These are phyloP conservation scores for Albophoma yamanashiensis DNA, from an alignment of 2,329 filamentous ascomycete species.

Conservation along the genomic window DNA sequence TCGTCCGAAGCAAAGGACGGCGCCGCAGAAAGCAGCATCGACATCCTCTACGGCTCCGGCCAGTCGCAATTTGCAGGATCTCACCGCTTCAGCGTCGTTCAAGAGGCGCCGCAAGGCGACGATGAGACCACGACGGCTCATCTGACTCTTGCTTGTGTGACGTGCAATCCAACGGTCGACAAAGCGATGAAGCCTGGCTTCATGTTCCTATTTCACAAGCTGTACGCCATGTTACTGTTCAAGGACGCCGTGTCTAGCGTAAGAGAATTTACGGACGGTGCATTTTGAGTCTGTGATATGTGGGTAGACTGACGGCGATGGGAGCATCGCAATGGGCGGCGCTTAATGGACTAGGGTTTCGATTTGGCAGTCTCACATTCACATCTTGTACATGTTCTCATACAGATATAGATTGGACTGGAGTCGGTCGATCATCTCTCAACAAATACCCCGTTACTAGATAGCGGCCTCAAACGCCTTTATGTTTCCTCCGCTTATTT, in stretches of 20 bases:
- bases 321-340: background rate
- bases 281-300: background rate
- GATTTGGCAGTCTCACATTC: background rate
- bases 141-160: slow-evolving; percentile 11
- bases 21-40: slow-evolving; percentile 13
- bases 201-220: slow-evolving; percentile 12
- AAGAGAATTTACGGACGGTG: background rate
- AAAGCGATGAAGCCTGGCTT: slow-evolving; percentile 5
- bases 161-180: slow-evolving; percentile 15
- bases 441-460: background rate
- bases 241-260: slow-evolving; percentile 10
- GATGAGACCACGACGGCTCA: slow-evolving; percentile 2
- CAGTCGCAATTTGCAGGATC: slow-evolving; percentile 13
- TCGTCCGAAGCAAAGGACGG: background rate
- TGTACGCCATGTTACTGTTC: slow-evolving; percentile 15
- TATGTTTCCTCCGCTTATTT: slow-evolving; percentile 8
- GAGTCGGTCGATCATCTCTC: background rate
- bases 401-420: background rate
- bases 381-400: background rate
- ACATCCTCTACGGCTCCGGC: slow-evolving; percentile 18
- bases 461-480: slow-evolving; percentile 1
- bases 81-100: slow-evolving; percentile 16
- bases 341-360: background rate
- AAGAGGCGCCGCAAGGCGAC: background rate
- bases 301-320: background rate